Evolutionary conservation across 106 monocot species (phyloP).

Genomic region (Acorus gramineus): DNA sequence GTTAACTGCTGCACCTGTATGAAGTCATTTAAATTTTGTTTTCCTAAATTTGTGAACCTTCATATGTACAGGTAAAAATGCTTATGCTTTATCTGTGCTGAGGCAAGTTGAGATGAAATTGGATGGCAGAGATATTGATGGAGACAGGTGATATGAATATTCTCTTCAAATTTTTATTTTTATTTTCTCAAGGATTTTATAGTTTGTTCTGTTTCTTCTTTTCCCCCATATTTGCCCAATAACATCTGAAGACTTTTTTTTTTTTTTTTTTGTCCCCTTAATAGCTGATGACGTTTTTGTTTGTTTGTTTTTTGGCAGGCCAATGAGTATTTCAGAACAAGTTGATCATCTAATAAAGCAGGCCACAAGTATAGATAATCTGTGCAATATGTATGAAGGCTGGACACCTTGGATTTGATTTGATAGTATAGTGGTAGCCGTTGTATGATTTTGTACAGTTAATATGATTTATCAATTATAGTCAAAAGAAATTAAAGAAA

Average conservation of each 20-base stretch:
- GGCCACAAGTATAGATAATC: constrained; percentile 84
- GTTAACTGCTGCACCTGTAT: too few species aligned
- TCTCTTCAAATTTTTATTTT: background rate
- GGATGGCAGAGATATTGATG: constrained; percentile 67
- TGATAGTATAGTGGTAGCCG: too few species aligned
- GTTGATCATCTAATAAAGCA: constrained; percentile 87
- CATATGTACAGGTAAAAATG: constrained; percentile 61
- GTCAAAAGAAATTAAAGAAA: too few species aligned
- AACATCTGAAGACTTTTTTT: too few species aligned
- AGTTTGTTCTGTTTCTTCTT: background rate
- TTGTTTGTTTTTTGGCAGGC: constrained; percentile 26
- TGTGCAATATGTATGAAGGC: constrained; percentile 99
- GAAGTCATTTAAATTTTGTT: too few species aligned
- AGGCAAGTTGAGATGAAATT: constrained; percentile 79
- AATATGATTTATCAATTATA: too few species aligned
- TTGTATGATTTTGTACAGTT: too few species aligned
- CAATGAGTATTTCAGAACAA: constrained; percentile 51
- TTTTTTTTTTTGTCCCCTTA: too few species aligned
- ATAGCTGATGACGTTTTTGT: background rate
- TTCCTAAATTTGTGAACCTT: background rate
- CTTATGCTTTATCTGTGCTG: constrained; percentile 77
- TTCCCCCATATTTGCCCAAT: background rate
- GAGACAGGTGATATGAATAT: constrained; percentile 23
- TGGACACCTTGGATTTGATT: constrained; percentile 99
- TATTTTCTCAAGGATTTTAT: constrained; percentile 1